Evolutionary conservation across 192 early-diverging fungal genomes (phyloP), one percentile per base, ranked within the genome.

Genomic region (Coemansia sp.): DNA sequence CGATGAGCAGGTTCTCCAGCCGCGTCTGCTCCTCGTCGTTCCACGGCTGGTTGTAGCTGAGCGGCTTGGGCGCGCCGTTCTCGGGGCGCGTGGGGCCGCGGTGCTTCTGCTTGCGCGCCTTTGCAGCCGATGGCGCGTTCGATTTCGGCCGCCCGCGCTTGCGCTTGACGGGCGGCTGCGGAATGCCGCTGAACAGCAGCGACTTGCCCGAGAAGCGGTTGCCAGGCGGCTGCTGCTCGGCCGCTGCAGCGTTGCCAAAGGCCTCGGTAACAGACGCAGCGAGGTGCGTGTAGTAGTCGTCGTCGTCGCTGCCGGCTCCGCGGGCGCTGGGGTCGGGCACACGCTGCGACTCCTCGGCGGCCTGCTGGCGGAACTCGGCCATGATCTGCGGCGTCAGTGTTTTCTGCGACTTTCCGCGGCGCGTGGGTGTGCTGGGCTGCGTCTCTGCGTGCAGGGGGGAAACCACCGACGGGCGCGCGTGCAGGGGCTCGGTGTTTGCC

Each of bases 11-110:
- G 45, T 84, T 69, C 60, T 86, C 82, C 54, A 88, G 59, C 19
- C 69, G 71, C 35, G 64, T 58, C 67, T 87, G 89, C 46, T 89
- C 89, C 32, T 86, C 85, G 55, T 91, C 86, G 8, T 81, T 73
- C 89, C 87, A 91, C 2, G 89, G 86, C 45, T 82, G 47, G 63
- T 91, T 91, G 60, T 83, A 83, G 49, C 80, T 82, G 6, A 70
- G 58, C 27, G 80, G 82, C 58, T 86, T 84, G 11, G 77, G 63
- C 4, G 63, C 62, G 48, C 66, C 71, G 24, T 62, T 56, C 21
- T 64, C 67, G 4, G 45, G 5, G 8, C 54, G 47, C 1, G 58
- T 51, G 11, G 73, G 52, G 21, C 58, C 51, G 35, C 67, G 58
- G 32, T 12, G 33, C 18, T 12, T 22, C 10, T 9, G 21, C 45